Base-by-base conservation (phyloP, 345 rosid species). In the Anastatica hierochuntica region DNA sequence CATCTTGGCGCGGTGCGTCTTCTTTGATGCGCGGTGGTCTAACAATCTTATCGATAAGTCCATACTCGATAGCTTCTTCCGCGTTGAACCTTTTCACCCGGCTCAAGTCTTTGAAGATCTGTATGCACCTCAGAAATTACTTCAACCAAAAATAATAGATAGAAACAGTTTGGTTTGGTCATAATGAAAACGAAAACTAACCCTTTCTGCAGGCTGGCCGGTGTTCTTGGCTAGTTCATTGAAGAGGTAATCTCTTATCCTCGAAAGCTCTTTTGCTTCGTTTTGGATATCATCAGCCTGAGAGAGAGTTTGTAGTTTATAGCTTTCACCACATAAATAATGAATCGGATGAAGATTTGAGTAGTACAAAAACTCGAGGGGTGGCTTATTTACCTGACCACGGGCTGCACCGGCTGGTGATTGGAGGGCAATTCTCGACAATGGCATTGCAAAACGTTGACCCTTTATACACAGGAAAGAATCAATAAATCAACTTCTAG, bases 401-500 rank as follows among this genome's bases (percentile, higher is more conserved):
- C 85, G 79, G 37, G 96, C 95, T 56, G 85, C 78, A 56, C 92
- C 82, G 21, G 83, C 84, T 23, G 94, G 89, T 60, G 87, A 74
- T 5, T 71, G 74, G 34, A 90, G 71, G 15, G 80, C 81, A 24
- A 90, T 60, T 68, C 85, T 82, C 47, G 92, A 76, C 57, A 77
- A 75, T 17, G 82, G 90, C 87, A 80, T 76, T 42, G 84, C 95
- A 71, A 70, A 72, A 11, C 84, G 88, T 42, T 80, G 41, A 50
- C 87, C 89, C 89, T 84, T 56, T 56, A 49, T 12, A 45, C 30
- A 49, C 30, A 57, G 16, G 44, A 48, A 8, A 3, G 8, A 16
- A 16, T 21, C 10, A 14, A 46, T 1, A 15, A 3, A 14, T 63
- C n/a, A 46, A 30, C 44, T 9, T 24, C 33, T 43, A 13, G n/a